Base-by-base conservation (phyloP, 2,329 filamentous ascomycete genomes). In the Paramyrothecium sp. region DNA sequence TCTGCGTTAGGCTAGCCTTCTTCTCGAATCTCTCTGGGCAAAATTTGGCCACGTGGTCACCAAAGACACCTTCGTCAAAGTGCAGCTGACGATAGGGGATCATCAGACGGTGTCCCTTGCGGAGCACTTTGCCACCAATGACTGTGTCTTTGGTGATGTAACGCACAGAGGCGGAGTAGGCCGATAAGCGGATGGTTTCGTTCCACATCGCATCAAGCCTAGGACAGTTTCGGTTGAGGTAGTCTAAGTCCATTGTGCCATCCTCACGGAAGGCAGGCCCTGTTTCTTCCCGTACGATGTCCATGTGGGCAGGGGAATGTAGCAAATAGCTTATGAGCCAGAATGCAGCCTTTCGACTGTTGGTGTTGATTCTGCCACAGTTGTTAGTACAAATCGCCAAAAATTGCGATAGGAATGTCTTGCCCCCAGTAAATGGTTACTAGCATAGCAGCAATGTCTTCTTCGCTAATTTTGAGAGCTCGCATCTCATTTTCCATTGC, bases 21-120 rank as follows among this genome's bases (percentile, higher is more conserved):
- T 62, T 56, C 38, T 62, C 58, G 47, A 61, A 68, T 10, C 51
- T 33, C 17, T 60, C 50, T 2, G 23, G 41, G 11, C 64, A 61
- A 46, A 65, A 67, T 5, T 26, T n/a, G 2, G 33, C 19, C 7
- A 63, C 44, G n/a, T 12, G 44, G 16, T 58, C 54, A n/a, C 68
- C 65, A 50, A 55, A 61, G 33, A 57, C 34, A 33, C 12, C 64
- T 20, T 22, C 19, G 46, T 60, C 54, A n/a, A 57, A 65, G 53
- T 71, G 69, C 19, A 67, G 56, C 21, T 64, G 60, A 3, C 68
- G 63, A 44, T 68, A 60, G 5, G 68, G 68, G 1, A 70, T 56
- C 61, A 70, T 64, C 34, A 69, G 41, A 2, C 64, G 63, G 54
- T 65, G 64, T 19, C 69, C 69, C 23, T 57, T 56, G 33, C 63